Evolutionary conservation across 345 rosid genomes (phyloP).

Genomic region (Aquilaria malaccensis): DNA sequence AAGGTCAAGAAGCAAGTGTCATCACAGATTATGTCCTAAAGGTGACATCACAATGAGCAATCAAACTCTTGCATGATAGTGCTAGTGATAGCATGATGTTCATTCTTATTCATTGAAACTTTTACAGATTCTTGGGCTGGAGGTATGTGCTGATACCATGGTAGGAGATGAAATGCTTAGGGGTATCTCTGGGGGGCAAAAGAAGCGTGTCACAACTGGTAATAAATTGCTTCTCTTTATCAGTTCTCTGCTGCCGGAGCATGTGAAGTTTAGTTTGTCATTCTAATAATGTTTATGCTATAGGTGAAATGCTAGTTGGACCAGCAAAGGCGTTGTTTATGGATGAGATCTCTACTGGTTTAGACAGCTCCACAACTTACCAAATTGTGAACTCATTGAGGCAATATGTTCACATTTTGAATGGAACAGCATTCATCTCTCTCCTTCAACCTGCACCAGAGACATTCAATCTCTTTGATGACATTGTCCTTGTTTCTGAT

Average conservation of each 20-base stretch:
- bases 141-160: slow-evolving; percentile 59
- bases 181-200: slow-evolving; percentile 80
- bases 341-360: slow-evolving; percentile 82
- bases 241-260: slow-evolving; percentile 5
- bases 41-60: slow-evolving; percentile 17
- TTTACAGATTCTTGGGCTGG: slow-evolving; percentile 62
- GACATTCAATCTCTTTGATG: slow-evolving; percentile 70
- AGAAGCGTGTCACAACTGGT: slow-evolving; percentile 79
- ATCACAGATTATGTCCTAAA: slow-evolving; percentile 56
- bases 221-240: neutral
- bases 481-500: slow-evolving; percentile 64
- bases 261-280: slow-evolving; percentile 5
- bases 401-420: slow-evolving; percentile 47
- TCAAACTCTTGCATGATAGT: neutral
- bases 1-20: slow-evolving; percentile 40
- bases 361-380: slow-evolving; percentile 77
- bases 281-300: neutral
- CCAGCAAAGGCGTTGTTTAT: slow-evolving; percentile 52
- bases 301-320: slow-evolving; percentile 75
- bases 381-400: slow-evolving; percentile 66
- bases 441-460: slow-evolving; percentile 90
- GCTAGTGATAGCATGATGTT: too few relatives aligned
- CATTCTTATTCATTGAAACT: too few relatives aligned
- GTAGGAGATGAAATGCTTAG: slow-evolving; percentile 64
- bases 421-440: slow-evolving; percentile 57